Evolutionary conservation across 2,329 filamentous ascomycete species (phyloP).

Genomic region (Sarocladium kiliense): DNA sequence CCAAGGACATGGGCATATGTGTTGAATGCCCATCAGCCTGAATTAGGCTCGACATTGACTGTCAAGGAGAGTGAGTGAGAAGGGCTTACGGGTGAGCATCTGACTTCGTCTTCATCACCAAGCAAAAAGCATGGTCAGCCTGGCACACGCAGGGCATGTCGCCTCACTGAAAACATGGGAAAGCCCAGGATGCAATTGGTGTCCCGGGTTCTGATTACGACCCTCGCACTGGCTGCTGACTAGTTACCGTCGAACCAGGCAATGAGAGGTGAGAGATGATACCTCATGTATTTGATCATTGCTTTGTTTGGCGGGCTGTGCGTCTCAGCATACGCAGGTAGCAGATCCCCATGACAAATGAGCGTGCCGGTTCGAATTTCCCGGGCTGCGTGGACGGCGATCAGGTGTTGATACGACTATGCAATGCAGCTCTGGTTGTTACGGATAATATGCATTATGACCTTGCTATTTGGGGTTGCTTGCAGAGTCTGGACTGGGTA

Average conservation of each 20-base stretch:
- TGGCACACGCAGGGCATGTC: constrained; percentile 2
- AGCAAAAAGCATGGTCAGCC: background rate
- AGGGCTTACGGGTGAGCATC: background rate
- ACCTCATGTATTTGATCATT: background rate
- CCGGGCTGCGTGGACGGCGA: background rate
- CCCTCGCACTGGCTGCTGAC: constrained; percentile 1
- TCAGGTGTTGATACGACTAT: background rate
- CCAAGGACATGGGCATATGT: background rate
- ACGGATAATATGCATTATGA: background rate
- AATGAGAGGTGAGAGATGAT: background rate
- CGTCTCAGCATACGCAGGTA: background rate
- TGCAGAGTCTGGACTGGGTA: background rate
- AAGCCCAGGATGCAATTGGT: background rate
- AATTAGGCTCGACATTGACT: background rate
- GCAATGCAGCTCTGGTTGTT: background rate
- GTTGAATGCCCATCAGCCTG: background rate
- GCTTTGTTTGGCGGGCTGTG: background rate
- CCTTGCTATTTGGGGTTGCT: background rate
- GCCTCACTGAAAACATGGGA: background rate
- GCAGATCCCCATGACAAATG: background rate
- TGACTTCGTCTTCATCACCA: background rate
- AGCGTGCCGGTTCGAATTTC: background rate
- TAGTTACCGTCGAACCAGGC: background rate
- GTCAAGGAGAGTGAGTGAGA: background rate
- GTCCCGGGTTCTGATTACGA: background rate